Conservation (phyloP, 192 early-diverging fungal species). For the Mortierella hygrophila region DNA sequence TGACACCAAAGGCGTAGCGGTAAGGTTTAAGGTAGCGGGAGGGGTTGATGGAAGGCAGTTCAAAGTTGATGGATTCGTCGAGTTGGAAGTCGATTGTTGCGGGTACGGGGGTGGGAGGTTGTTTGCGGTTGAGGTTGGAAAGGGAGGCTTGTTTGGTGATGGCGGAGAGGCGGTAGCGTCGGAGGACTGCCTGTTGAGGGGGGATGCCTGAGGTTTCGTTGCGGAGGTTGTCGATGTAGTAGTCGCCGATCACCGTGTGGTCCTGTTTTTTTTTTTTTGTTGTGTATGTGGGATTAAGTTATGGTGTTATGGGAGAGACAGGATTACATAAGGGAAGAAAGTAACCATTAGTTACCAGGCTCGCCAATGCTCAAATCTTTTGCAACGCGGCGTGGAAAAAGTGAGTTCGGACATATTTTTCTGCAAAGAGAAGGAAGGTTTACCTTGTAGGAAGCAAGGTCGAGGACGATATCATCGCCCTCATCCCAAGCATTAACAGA, state of each 20-base stretch:
- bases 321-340: conserved; percentile 2
- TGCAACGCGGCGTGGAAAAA: neutral
- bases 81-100: conserved; percentile 36
- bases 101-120: conserved; percentile 27
- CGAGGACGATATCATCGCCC: conserved; percentile 59
- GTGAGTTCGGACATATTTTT: neutral
- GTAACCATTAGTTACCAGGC: neutral
- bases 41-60: conserved; percentile 41
- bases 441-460: conserved; percentile 56
- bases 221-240: conserved; percentile 50
- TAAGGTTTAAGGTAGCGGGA: conserved; percentile 27
- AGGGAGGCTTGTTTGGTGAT: conserved; percentile 30
- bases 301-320: neutral
- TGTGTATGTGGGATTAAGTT: neutral
- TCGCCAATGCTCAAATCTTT: neutral
- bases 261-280: conserved; percentile 18
- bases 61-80: conserved; percentile 46
- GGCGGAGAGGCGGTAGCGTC: conserved; percentile 35
- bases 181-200: conserved; percentile 35
- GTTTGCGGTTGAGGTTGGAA: neutral
- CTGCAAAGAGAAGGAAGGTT: neutral
- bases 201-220: conserved; percentile 43
- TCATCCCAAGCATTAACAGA: conserved; percentile 64
- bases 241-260: conserved; percentile 53
- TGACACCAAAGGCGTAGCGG: conserved; percentile 54